Percentiles rank a stretch among this genome's conserved stretches.
Conservation (phyloP, 2,329 filamentous ascomycete genomes). For the Onygenales sp. region DNA sequence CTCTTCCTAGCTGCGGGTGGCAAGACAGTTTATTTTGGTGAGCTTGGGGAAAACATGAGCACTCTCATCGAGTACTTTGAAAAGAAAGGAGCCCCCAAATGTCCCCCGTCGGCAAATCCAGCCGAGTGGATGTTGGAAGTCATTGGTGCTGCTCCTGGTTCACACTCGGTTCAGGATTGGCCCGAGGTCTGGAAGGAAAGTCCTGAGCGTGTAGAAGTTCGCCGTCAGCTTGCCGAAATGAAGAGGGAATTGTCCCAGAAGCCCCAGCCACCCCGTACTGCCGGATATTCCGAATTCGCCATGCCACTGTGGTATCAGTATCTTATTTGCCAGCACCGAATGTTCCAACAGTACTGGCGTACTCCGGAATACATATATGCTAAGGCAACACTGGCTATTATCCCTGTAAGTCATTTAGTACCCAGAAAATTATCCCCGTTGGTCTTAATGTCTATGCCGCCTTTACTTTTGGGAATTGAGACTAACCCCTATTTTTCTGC, state of each 20-base stretch:
- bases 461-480: neutral
- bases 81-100: slow-evolving; percentile 53
- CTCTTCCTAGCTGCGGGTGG: slow-evolving; percentile 57
- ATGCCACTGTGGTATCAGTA: slow-evolving; percentile 63
- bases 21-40: slow-evolving; percentile 60
- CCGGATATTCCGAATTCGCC: slow-evolving; percentile 58
- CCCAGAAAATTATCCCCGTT: neutral
- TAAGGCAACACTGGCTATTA: slow-evolving; percentile 59
- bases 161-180: slow-evolving; percentile 46
- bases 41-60: slow-evolving; percentile 52
- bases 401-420: slow-evolving; percentile 31
- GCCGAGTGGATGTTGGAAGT: slow-evolving; percentile 65
- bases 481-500: neutral
- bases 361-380: slow-evolving; percentile 83
- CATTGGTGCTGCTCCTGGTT: slow-evolving; percentile 51
- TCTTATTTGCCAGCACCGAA: slow-evolving; percentile 57
- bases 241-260: slow-evolving; percentile 35
- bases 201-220: slow-evolving; percentile 42
- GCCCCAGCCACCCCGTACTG: slow-evolving; percentile 4
- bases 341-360: slow-evolving; percentile 89
- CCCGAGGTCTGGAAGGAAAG: slow-evolving; percentile 46
- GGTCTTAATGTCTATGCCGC: neutral
- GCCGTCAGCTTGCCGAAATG: slow-evolving; percentile 38
- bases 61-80: slow-evolving; percentile 57
- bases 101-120: slow-evolving; percentile 56